Conservation (phyloP, 768 basidiomycete genomes). For the Tricholoma terreum region DNA sequence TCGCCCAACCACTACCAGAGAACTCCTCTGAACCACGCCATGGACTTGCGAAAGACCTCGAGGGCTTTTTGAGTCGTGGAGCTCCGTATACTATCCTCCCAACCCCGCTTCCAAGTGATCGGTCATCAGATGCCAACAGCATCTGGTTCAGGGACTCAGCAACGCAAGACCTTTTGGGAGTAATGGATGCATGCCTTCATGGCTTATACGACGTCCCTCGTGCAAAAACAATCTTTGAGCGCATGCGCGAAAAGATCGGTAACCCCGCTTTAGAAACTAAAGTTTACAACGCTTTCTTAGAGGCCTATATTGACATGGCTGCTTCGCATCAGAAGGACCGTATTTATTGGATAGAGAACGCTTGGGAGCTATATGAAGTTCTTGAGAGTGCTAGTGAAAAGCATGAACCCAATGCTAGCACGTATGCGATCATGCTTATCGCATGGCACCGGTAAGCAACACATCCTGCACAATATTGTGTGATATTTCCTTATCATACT, state of each 20-base stretch:
- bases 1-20: conserved; percentile 9
- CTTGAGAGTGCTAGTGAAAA: conserved; percentile 51
- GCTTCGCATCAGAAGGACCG: conserved; percentile 41
- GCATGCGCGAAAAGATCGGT: conserved; percentile 40
- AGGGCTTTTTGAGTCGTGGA: conserved; percentile 47
- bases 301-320: conserved; percentile 62
- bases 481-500: conserved; percentile 1
- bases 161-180: conserved; percentile 66
- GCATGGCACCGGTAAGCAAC: conserved; percentile 50
- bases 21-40: conserved; percentile 5
- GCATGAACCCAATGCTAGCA: conserved; percentile 48
- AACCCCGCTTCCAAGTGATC: conserved; percentile 57
- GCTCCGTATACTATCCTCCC: conserved; percentile 59
- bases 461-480: background rate
- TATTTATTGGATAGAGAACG: conserved; percentile 58
- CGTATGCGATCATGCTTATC: conserved; percentile 70
- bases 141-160: conserved; percentile 61
- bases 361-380: conserved; percentile 55
- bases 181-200: conserved; percentile 83
- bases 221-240: conserved; percentile 70
- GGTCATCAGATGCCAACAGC: conserved; percentile 37
- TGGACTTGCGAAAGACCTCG: conserved; percentile 35
- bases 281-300: conserved; percentile 66
- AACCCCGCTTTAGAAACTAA: conserved; percentile 38
- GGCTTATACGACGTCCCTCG: conserved; percentile 73